Percentiles rank a stretch among this genome's conserved stretches.
Conservation (phyloP, 2,329 filamentous ascomycete species). For the Mycosphaerella sp. region DNA sequence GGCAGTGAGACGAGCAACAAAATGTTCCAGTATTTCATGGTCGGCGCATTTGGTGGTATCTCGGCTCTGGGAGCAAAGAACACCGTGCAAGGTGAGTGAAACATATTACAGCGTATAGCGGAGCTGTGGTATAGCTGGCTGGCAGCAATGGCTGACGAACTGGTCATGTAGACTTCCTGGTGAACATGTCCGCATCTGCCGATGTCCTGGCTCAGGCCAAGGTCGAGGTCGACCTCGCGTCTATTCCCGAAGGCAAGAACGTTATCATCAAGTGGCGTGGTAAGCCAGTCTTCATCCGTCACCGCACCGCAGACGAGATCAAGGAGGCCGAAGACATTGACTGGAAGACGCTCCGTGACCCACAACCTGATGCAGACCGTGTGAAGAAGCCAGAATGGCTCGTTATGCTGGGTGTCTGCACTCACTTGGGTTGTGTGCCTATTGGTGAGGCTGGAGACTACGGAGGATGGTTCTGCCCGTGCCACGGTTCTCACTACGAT, state of each 20-base stretch:
- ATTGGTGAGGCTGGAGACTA: slow-evolving; percentile 98
- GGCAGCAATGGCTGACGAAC: slow-evolving; percentile 15
- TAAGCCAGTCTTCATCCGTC: slow-evolving; percentile 99
- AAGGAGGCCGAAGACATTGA: slow-evolving; percentile 87
- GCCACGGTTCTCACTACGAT: slow-evolving; percentile 99
- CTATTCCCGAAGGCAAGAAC: slow-evolving; percentile 99
- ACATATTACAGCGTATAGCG: not conserved
- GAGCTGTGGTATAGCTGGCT: not conserved
- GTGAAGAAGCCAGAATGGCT: slow-evolving; percentile 99
- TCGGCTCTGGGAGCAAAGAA: slow-evolving; percentile 92
- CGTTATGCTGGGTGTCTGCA: slow-evolving; percentile 99
- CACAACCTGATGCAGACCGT: slow-evolving; percentile 82
- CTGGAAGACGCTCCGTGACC: slow-evolving; percentile 78
- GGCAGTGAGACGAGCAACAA: slow-evolving; percentile 65
- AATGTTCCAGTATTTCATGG: slow-evolving; percentile 97
- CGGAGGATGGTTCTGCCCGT: slow-evolving; percentile 99
- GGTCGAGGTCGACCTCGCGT: slow-evolving; percentile 88
- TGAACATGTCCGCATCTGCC: slow-evolving; percentile 99
- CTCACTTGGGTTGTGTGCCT: slow-evolving; percentile 96
- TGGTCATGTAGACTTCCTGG: slow-evolving; percentile 74
- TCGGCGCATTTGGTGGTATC: slow-evolving; percentile 87
- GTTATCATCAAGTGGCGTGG: slow-evolving; percentile 99
- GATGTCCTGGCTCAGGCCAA: slow-evolving; percentile 99
- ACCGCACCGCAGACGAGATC: slow-evolving; percentile 91
- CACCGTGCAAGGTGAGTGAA: slow-evolving; percentile 82